Base-by-base conservation (phyloP, 2,329 filamentous ascomycete species). In the Verticillium nubilum region DNA sequence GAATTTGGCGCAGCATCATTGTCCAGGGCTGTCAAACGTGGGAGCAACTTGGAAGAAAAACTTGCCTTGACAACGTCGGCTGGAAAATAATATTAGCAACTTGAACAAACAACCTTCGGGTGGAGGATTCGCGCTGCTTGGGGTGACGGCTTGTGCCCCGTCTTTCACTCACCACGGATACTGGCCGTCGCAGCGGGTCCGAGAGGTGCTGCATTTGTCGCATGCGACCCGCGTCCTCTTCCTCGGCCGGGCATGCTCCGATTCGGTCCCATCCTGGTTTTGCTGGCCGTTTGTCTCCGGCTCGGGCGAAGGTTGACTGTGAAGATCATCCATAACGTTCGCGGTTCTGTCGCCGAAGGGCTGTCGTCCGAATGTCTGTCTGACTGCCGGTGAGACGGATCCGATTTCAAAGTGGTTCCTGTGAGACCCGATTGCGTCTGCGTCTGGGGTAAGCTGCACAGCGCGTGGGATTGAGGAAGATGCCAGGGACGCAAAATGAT, bases 161-260 rank as follows among this genome's bases (percentile, higher is more conserved):
- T 47, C 19, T 50, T n/a, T 31, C 25, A 67, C 74, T 71, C 62
- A 78, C 76, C 73, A 78, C 50, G 54, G 54, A 28, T 56, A 56
- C 31, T 74, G 68, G 23, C 77, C 77, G 62, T 79, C 73, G 60
- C 77, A 80, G 37, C 77, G 69, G 5, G 74, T 75, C 59, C 76
- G 69, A 2, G 75, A 77, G 5, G 67, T 64, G 57, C 72, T 77
- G 65, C 54, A 56, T 35, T 56, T 56, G 25, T 56, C 54, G 33
- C 54, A 56, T 56, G 54, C 70, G 25, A 68, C 63, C 10, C 66
- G 63, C 13, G 69, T 71, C 52, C 69, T 62, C 61, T 69, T 69
- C 57, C 69, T 61, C 13, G 69, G 67, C 25, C 67, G 60, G 37
- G 68, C 68, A 23, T 56, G 35, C 31, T 56, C 35, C 15, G 33